These are phyloP conservation scores for Escovopsis weberi DNA, from an alignment of 2,329 filamentous ascomycete genomes.

Conservation along the genomic window DNA sequence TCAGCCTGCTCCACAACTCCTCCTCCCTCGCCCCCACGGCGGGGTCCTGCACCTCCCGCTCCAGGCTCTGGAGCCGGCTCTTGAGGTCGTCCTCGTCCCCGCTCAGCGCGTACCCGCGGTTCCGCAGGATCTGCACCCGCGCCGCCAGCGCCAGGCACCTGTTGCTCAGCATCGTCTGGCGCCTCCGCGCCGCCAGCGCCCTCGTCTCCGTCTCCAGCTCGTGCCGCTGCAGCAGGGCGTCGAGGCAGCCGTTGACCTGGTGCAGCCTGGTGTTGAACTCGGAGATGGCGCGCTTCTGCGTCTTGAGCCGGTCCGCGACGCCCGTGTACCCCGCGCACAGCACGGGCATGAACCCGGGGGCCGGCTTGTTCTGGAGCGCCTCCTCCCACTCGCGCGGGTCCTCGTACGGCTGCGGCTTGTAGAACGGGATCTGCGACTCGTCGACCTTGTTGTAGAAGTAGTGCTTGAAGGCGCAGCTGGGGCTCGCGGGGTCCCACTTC, in stretches of 20 bases:
- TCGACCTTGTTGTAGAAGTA: conserved; percentile 84
- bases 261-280: conserved; percentile 60
- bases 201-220: conserved; percentile 64
- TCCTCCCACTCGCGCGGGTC: conserved; percentile 73
- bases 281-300: conserved; percentile 54
- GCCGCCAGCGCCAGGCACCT: conserved; percentile 61
- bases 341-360: conserved; percentile 61
- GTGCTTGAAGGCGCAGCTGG: conserved; percentile 61
- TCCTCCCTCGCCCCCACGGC: conserved; percentile 62
- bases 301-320: conserved; percentile 55
- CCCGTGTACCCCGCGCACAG: conserved; percentile 60
- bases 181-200: conserved; percentile 55
- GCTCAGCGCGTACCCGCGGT: conserved; percentile 67
- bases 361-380: conserved; percentile 66
- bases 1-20: conserved; percentile 73
- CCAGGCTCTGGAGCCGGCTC: conserved; percentile 53
- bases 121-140: conserved; percentile 66
- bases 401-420: conserved; percentile 54
- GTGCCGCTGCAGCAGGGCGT: conserved; percentile 58
- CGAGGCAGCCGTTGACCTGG: conserved; percentile 62
- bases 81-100: conserved; percentile 66
- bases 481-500: conserved; percentile 59
- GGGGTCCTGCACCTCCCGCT: conserved; percentile 59
- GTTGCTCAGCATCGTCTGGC: conserved; percentile 58
- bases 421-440: conserved; percentile 60